Evolutionary conservation across 768 basidiomycete species (phyloP), one percentile per base, ranked within the genome.

Genomic region (Leccinellum albellum): DNA sequence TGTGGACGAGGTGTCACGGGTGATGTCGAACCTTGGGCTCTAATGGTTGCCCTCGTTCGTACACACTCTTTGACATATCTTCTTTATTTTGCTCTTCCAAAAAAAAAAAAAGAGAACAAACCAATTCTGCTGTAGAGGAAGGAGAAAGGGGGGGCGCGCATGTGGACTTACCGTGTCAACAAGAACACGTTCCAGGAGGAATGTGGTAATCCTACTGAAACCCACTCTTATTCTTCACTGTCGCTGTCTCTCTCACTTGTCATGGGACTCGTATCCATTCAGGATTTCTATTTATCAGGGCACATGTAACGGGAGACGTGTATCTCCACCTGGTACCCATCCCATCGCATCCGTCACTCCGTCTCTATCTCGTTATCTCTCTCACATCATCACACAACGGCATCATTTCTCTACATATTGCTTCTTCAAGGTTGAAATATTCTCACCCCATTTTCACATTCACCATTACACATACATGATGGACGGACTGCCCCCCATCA

Each of bases 11-110:
- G 85, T 89, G 54, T 84, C 88, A 42, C 80, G 88, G 58, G 87
- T 89, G 63, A 87, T 91, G 66, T 86, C 87, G 61, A 89, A 85
- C 70, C 79, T 89, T 61, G 86, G 87, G 51, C 75, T 88, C 59
- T 87, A 74, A 71, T 29, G 26, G 29, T 51, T 13, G 44, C 47
- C 59, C 65, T 24, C 40, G 58, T 59, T 60, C 62, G 62, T 55
- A 49, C 48, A 17, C 58, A 47, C 51, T 59, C 21, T 50, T 54
- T 26, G 52, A 56, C 59, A 42, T 35, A 10, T 42, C 17, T 17
- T 15, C 33, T 26, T 49, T 42, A 31, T 48, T 49, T 60, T 58
- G 49, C 58, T 51, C 63, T 26, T 50, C 51, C 52, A 45, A 59
- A 52, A 59, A 15, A 28, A 56, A 17, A 53, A 53, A 32, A 46